Base-by-base conservation (phyloP, 2,329 filamentous ascomycete genomes). In the Xylaria sp. region DNA sequence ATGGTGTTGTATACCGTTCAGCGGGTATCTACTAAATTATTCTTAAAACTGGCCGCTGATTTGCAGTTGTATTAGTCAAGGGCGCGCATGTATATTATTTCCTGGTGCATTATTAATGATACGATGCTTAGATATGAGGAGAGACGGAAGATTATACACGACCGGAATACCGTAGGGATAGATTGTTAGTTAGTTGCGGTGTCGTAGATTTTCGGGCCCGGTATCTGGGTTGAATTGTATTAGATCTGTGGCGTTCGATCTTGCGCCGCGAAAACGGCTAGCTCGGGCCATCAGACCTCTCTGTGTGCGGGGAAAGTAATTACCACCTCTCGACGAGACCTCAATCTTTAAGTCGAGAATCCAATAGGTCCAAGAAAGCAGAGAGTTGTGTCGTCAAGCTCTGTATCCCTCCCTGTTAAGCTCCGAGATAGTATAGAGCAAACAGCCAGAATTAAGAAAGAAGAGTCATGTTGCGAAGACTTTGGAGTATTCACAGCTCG, bases 181-280 rank as follows among this genome's bases (percentile, higher is more conserved):
- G 20, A 44, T 20, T n/a, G 7, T 20, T 44, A 20, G 4, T 49
- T n/a, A 4, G 22, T 29, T 29, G 9, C 5, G 15, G 15, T 49
- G 13, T 33, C 31, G 45, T 50, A 3, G 20, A 39, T 15, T 39
- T 39, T 20, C 5, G 45, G 31, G 27, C 27, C 36, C 27, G 5
- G 7, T 53, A 29, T 31, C 29, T 39, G 27, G 9, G 42, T 27
- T 36, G 38, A 17, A 44, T 31, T 63, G 54, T 63, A 47, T 54
- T 54, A 55, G 54, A 66, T 63, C 25, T n/a, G 45, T 17, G 13
- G 39, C 39, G 29, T 42, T 5, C 36, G 53, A 66, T 63, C 45
- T 53, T 63, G 53, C 45, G 53, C 17, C 20, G 15, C 15, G 27
- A 33, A 50, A 44, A 45, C 5, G 49, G n/a, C 10, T 25, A 38